Conservation (phyloP, 2,329 filamentous ascomycete species). For the Drechslerella coelobrocha region DNA sequence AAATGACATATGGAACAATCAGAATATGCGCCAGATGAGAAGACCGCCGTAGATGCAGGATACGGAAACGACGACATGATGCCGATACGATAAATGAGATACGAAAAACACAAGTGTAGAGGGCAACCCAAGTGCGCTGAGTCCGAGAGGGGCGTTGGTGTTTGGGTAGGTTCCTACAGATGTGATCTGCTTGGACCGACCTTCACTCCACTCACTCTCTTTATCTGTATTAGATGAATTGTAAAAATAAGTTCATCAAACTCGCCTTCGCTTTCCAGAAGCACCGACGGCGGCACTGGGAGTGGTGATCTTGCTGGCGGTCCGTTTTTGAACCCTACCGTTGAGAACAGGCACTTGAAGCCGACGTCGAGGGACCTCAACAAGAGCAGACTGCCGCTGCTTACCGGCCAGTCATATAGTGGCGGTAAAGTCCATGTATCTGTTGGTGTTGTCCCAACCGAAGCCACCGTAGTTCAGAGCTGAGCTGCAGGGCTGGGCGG, state of each 20-base stretch:
- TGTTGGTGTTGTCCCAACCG: constrained; percentile 70
- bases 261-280: constrained; percentile 51
- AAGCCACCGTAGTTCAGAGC: constrained; percentile 78
- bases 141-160: constrained; percentile 25
- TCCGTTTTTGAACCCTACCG: constrained; percentile 46
- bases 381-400: constrained; percentile 39
- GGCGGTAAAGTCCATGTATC: constrained; percentile 49
- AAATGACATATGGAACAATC: constrained; percentile 48
- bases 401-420: constrained; percentile 50
- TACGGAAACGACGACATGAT: constrained; percentile 27
- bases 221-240: constrained; percentile 50
- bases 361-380: constrained; percentile 50
- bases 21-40: constrained; percentile 50
- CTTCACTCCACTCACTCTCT: constrained; percentile 21
- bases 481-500: constrained; percentile 79
- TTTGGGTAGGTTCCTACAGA: not conserved
- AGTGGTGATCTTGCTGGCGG: constrained; percentile 39
- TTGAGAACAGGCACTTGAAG: constrained; percentile 43
- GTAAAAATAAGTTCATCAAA: constrained; percentile 52
- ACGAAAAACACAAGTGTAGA: constrained; percentile 26
- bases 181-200: constrained; percentile 2
- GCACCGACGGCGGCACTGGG: constrained; percentile 46
- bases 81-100: constrained; percentile 21
- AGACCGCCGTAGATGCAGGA: constrained; percentile 49
- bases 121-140: constrained; percentile 50